These are phyloP conservation scores for Colletotrichum aenigma DNA, from an alignment of 2,329 filamentous ascomycete species.

Conservation along the genomic window DNA sequence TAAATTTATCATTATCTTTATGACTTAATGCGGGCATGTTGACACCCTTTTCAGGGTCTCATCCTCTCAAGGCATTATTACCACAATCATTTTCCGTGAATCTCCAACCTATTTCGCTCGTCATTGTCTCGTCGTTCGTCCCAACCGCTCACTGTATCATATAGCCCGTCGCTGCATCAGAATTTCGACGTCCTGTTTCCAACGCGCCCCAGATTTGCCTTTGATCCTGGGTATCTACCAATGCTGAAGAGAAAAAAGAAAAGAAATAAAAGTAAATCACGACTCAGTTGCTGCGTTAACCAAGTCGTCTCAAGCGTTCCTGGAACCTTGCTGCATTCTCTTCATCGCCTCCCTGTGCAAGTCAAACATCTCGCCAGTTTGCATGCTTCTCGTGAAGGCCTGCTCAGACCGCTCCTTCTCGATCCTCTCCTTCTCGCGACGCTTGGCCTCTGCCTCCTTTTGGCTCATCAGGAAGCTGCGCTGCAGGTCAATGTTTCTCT, in stretches of 20 bases:
- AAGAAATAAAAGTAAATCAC: background rate
- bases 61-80: background rate
- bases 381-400: constrained; percentile 76
- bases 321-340: constrained; percentile 69
- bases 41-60: background rate
- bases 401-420: constrained; percentile 64
- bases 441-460: constrained; percentile 65
- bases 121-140: background rate
- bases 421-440: constrained; percentile 60
- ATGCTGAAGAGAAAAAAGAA: background rate
- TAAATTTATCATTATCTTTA: constrained; percentile 9
- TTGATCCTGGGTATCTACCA: constrained; percentile 15
- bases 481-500: constrained; percentile 57
- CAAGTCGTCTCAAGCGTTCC: constrained; percentile 24
- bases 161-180: background rate
- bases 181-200: constrained; percentile 9
- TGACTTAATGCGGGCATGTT: background rate
- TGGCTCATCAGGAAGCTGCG: constrained; percentile 63
- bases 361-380: constrained; percentile 74
- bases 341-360: constrained; percentile 81
- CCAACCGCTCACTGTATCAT: background rate
- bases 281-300: background rate
- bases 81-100: background rate
- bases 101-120: background rate
- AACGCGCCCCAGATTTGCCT: background rate